phyloP scores from a whole-genome alignment of 768 basidiomycete genomes.

The Amanita rubescens region DNA sequence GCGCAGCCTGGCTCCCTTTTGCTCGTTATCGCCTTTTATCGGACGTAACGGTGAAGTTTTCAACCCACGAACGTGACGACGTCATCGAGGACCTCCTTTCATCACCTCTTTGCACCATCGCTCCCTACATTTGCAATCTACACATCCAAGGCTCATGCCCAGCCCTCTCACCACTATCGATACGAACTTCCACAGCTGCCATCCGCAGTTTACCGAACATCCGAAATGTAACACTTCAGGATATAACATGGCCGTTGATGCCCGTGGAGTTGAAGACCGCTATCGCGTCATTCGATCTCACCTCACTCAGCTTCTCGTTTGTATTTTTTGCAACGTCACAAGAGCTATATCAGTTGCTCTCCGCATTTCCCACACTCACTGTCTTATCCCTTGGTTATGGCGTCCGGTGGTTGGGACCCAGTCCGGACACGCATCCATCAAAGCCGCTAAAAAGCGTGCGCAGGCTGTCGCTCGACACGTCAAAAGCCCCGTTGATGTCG shows the following conservation, averaged over 20 bases:
- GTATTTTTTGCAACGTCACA: background rate
- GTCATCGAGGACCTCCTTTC: background rate
- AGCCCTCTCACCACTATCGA: background rate
- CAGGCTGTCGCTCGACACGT: background rate
- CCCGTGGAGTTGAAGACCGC: background rate
- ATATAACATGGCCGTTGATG: slow-evolving; percentile 3
- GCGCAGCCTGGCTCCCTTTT: slow-evolving; percentile 5
- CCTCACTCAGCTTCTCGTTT: slow-evolving; percentile 1
- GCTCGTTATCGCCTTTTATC: slow-evolving; percentile 2
- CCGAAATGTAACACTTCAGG: background rate
- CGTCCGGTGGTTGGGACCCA: background rate
- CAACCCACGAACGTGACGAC: background rate
- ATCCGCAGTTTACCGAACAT: background rate
- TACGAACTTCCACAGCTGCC: background rate
- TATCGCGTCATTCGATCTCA: slow-evolving; percentile 1
- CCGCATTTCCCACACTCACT: background rate
- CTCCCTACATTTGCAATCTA: background rate
- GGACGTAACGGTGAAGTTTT: background rate
- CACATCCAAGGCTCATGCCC: slow-evolving; percentile 4
- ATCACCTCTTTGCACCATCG: background rate
- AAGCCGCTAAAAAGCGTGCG: background rate
- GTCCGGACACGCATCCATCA: background rate
- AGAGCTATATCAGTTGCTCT: background rate
- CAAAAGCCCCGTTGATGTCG: background rate
- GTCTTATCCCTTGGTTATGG: background rate